Conservation (phyloP, 2,329 filamentous ascomycete genomes). For the Clonostachys chloroleuca region DNA sequence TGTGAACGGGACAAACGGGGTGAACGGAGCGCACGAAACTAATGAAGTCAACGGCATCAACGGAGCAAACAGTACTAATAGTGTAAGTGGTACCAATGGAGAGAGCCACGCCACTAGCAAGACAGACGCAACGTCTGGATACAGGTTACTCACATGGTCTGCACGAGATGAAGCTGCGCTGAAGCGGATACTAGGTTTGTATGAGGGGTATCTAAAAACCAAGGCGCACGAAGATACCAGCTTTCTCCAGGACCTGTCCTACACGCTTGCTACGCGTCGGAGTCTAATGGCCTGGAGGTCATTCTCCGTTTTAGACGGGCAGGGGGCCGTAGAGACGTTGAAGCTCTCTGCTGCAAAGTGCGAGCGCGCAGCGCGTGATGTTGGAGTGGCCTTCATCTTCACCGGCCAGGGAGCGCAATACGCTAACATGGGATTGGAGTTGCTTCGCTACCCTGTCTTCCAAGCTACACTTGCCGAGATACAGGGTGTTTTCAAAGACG, state of each 20-base stretch:
- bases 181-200: not conserved
- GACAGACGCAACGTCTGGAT: not conserved
- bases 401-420: constrained; percentile 16
- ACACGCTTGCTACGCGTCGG: constrained; percentile 8
- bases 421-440: constrained; percentile 10
- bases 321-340: too few relatives aligned
- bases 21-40: too few relatives aligned
- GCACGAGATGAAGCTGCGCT: not conserved
- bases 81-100: not conserved
- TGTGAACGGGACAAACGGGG: too few relatives aligned
- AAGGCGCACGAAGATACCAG: not conserved
- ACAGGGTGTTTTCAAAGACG: not conserved
- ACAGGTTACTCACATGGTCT: not conserved
- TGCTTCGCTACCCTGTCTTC: not conserved
- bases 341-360: too few relatives aligned
- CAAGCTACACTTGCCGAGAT: not conserved
- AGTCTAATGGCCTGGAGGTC: constrained; percentile 6
- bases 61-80: too few relatives aligned
- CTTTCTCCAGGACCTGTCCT: constrained; percentile 6
- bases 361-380: too few relatives aligned
- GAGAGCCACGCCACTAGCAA: not conserved
- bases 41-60: not conserved
- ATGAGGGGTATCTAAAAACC: not conserved
- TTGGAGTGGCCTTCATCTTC: constrained; percentile 6
- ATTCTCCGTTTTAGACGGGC: constrained; percentile 1